Evolutionary conservation across 768 basidiomycete species (phyloP).

Genomic region (Cystofilobasidium macerans): DNA sequence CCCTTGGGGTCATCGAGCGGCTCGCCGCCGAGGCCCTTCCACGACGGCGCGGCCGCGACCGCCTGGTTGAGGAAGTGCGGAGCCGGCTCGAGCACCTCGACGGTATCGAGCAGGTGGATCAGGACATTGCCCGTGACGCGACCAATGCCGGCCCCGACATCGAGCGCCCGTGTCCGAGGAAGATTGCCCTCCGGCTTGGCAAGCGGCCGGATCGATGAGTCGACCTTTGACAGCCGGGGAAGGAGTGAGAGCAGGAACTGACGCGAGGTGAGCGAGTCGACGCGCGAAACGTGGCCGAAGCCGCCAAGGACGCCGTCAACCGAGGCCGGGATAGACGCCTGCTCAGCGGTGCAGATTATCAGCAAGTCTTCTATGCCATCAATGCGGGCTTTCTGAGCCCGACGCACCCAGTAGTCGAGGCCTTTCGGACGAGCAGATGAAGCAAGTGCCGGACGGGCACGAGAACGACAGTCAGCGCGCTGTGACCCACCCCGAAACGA

Average conservation of each 20-base stretch:
- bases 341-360: not conserved
- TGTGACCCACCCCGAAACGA: too few relatives aligned
- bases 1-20: conserved; percentile 47
- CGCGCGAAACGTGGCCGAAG: conserved; percentile 47
- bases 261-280: conserved; percentile 82
- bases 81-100: conserved; percentile 83
- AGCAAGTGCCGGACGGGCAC: too few relatives aligned
- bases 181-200: not conserved
- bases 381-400: not conserved
- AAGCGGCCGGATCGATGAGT: conserved; percentile 55
- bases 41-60: not conserved
- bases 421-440: conserved; percentile 13
- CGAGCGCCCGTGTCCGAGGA: conserved; percentile 58
- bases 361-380: not conserved
- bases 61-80: conserved; percentile 46
- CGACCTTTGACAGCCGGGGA: conserved; percentile 65
- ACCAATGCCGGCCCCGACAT: conserved; percentile 87
- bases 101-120: conserved; percentile 74
- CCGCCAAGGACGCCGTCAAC: conserved; percentile 25
- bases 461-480: not conserved
- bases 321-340: conserved; percentile 18
- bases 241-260: conserved; percentile 71
- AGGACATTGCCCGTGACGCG: conserved; percentile 81
- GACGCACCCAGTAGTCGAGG: conserved; percentile 21
- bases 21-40: conserved; percentile 22